Evolutionary conservation across 139 green algal species (phyloP).

Genomic region (Edaphochlamys debaryana): DNA sequence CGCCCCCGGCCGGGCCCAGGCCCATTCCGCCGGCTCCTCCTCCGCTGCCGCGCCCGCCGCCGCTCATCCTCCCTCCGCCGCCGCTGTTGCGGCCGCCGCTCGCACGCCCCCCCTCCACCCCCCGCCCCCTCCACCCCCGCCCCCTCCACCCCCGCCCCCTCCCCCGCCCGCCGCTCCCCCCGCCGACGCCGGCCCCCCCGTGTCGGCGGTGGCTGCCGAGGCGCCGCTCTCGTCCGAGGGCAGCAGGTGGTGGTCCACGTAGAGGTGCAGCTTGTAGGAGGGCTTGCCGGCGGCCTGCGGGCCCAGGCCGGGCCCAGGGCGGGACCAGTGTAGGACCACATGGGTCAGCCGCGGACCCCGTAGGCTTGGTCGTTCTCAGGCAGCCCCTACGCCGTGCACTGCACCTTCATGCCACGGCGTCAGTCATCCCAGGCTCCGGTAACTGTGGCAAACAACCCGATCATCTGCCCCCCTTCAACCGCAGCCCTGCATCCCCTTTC

Average conservation of each 20-base stretch:
- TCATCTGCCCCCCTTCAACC: not conserved
- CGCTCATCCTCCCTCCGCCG: not conserved
- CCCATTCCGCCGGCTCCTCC: too few relatives aligned
- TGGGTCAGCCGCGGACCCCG: too few relatives aligned
- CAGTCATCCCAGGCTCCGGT: too few relatives aligned
- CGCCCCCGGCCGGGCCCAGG: too few relatives aligned
- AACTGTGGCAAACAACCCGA: too few relatives aligned
- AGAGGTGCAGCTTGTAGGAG: conserved; percentile 55
- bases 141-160: not conserved
- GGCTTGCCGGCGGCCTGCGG: conserved; percentile 27
- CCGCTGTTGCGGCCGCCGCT: not conserved
- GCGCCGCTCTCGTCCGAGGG: conserved; percentile 28
- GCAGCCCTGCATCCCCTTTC: too few relatives aligned
- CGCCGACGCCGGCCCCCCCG: not conserved
- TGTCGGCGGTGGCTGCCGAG: not conserved
- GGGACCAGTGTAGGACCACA: too few relatives aligned
- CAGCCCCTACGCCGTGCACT: too few relatives aligned
- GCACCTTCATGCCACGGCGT: too few relatives aligned
- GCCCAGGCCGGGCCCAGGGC: too few relatives aligned
- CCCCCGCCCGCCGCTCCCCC: not conserved
- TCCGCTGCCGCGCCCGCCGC: too few relatives aligned
- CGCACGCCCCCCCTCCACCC: not conserved
- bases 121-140: not conserved
- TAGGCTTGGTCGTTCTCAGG: too few relatives aligned
- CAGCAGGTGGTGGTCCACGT: conserved; percentile 40